Base-by-base conservation (phyloP, 805 yeast genomes). In the Pichia ethanolica region DNA sequence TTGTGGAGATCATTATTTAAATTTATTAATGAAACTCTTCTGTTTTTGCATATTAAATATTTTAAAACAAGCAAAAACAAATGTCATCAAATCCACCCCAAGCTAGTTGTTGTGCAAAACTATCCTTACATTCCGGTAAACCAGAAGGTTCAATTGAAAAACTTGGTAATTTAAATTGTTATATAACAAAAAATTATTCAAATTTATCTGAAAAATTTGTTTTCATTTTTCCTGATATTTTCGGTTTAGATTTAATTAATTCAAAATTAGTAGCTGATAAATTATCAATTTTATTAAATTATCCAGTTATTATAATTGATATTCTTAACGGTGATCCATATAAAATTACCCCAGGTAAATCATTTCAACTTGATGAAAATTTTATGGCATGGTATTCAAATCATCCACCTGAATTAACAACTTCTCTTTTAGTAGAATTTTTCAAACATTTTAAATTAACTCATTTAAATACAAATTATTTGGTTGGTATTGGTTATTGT, bases 401-500 rank as follows among this genome's bases (percentile, higher is more conserved):
- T 5, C 66, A 64, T 47, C 50, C 64, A n/a, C 62, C 59, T 39
- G 79, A 72, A 14, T 62, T 67, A 35, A 75, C 82, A 14, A 59
- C 59, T 35, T 77, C 78, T 20, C 62, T 81, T 40, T 75, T 79
- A 40, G 73, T 73, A 36, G 65, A 64, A 5, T 84, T 76, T 57
- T 59, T 83, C 52, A n/a, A n/a, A n/a, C n/a, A n/a, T n/a, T n/a
- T n/a, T 20, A 20, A 20, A 20, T 57, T 61, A 2, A 61, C 20
- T 20, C 20, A 59, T 8, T 65, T 84, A 49, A 75, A 69, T 51
- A 58, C 79, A 14, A 63, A 70, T 46, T 78, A 72, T 55, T 52
- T 83, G 25, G 81, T 76, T 40, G 78, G 79, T 25, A 68, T 83
- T 50, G 96, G 96, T 27, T 81, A 88, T 71, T 89, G 97, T 69